Evolutionary conservation across 208 protist species (phyloP).

Genomic region (Angomonas ambiguus): DNA sequence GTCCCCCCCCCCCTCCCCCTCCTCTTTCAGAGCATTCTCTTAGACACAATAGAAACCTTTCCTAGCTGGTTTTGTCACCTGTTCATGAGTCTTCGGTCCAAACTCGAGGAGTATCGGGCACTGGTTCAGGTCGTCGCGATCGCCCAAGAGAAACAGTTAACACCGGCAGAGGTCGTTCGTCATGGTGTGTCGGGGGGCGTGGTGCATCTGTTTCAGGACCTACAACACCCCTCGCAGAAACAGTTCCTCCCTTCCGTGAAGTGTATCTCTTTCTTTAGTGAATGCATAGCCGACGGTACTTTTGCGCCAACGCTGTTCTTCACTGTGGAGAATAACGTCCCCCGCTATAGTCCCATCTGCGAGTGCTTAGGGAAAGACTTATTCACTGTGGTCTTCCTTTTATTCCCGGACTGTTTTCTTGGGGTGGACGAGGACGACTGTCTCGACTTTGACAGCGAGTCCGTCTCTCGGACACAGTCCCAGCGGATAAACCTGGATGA

Average conservation of each 20-base stretch:
- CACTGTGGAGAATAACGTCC: slow-evolving; percentile 23
- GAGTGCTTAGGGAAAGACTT: slow-evolving; percentile 50
- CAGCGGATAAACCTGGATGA: not conserved
- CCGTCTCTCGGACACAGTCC: not conserved
- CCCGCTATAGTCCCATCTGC: slow-evolving; percentile 14
- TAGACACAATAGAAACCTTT: slow-evolving; percentile 4
- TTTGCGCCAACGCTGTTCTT: slow-evolving; percentile 49
- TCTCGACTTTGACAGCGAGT: slow-evolving; percentile 10
- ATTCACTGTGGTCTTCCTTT: slow-evolving; percentile 46
- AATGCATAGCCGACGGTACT: slow-evolving; percentile 50
- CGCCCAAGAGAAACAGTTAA: slow-evolving; percentile 27
- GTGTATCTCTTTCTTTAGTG: slow-evolving; percentile 34
- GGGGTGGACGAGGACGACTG: slow-evolving; percentile 8
- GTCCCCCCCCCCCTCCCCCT: not conserved
- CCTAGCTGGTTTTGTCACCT: not conserved
- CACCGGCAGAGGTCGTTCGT: slow-evolving; percentile 39
- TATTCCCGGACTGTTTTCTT: slow-evolving; percentile 76
- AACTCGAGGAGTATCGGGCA: slow-evolving; percentile 51
- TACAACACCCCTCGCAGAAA: not conserved
- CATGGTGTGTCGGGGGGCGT: slow-evolving; percentile 63
- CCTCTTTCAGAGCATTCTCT: too few species aligned
- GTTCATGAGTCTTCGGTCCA: slow-evolving; percentile 10
- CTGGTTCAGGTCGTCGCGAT: slow-evolving; percentile 63
- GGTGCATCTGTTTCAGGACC: slow-evolving; percentile 10
- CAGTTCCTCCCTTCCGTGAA: slow-evolving; percentile 56